A percentile compares a stretch with the other conserved stretches of the same genome.
Conservation (phyloP, 352 stramenopile genomes). For the Saprolegnia diclina region DNA sequence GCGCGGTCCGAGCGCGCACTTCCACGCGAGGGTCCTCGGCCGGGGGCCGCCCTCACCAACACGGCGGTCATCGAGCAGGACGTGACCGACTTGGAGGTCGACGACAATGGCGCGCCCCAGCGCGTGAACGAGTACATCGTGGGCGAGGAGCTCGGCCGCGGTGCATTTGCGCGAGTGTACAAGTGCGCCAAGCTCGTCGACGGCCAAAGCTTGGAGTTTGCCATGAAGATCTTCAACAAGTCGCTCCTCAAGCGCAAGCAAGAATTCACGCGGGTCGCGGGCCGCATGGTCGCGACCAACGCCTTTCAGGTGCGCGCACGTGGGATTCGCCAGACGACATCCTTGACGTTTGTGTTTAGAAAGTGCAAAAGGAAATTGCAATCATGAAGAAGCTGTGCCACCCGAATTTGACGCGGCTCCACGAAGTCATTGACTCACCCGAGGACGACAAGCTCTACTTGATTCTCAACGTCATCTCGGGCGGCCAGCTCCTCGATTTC, state of each 20-base stretch:
- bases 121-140: conserved; percentile 72
- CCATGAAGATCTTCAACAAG: conserved; percentile 30
- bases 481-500: conserved; percentile 33
- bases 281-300: conserved; percentile 26
- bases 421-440: conserved; percentile 34
- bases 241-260: conserved; percentile 28
- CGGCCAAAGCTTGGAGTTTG: conserved; percentile 31
- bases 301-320: conserved; percentile 32
- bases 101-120: conserved; percentile 51
- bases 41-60: too few relatives aligned
- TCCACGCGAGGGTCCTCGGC: too few relatives aligned
- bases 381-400: conserved; percentile 30
- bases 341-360: not conserved
- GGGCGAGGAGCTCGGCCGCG: conserved; percentile 51
- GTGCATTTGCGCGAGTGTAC: conserved; percentile 76
- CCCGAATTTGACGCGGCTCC: conserved; percentile 24
- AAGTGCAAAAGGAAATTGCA: conserved; percentile 29
- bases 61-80: conserved; percentile 59
- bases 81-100: conserved; percentile 46
- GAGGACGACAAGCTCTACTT: conserved; percentile 29
- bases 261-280: conserved; percentile 28
- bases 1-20: too few relatives aligned
- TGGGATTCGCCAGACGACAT: not conserved
- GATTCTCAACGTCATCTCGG: conserved; percentile 34
- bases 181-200: conserved; percentile 38